Conservation (phyloP, 768 basidiomycete species). For the Porpolomopsis calyptriformis region DNA sequence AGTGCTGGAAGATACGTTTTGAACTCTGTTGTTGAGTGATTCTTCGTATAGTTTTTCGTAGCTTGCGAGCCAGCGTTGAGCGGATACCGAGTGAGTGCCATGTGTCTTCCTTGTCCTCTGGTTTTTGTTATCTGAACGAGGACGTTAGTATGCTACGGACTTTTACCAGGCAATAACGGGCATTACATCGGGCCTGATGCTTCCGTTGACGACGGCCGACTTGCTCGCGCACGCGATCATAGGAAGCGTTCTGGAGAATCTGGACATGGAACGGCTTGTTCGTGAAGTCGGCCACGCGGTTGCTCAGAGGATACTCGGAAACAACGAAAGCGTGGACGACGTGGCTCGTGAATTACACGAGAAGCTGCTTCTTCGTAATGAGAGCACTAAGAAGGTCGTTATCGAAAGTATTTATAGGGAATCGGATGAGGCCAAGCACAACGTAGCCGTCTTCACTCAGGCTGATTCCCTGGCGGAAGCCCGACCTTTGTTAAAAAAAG, state of each 20-base stretch:
- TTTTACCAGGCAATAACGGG: slow-evolving; percentile 88
- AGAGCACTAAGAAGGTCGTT: slow-evolving; percentile 93
- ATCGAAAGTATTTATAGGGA: slow-evolving; percentile 96
- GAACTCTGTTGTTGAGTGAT: no score
- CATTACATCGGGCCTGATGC: slow-evolving; percentile 93
- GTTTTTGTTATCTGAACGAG: slow-evolving; percentile 1
- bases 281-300: slow-evolving; percentile 91
- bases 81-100: slow-evolving; percentile 65
- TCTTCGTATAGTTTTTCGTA: slow-evolving; percentile 99
- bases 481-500: slow-evolving; percentile 68
- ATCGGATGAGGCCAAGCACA: slow-evolving; percentile 79
- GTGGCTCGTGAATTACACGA: slow-evolving; percentile 93
- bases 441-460: slow-evolving; percentile 75
- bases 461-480: slow-evolving; percentile 64
- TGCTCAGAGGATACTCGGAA: slow-evolving; percentile 81
- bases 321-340: slow-evolving; percentile 93
- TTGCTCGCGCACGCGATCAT: slow-evolving; percentile 93
- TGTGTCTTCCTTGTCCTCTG: slow-evolving; percentile 4
- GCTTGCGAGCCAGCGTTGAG: slow-evolving; percentile 95
- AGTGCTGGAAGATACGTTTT: no score
- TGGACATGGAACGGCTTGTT: slow-evolving; percentile 96
- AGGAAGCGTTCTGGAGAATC: slow-evolving; percentile 91
- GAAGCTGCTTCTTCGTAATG: slow-evolving; percentile 79
- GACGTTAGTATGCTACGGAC: slow-evolving; percentile 71
- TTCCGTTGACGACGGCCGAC: slow-evolving; percentile 91